A percentile compares a stretch with the other conserved stretches of the same genome.
phyloP scores from a whole-genome alignment of 2,329 filamentous ascomycete species.

The Cadophora sp. region DNA sequence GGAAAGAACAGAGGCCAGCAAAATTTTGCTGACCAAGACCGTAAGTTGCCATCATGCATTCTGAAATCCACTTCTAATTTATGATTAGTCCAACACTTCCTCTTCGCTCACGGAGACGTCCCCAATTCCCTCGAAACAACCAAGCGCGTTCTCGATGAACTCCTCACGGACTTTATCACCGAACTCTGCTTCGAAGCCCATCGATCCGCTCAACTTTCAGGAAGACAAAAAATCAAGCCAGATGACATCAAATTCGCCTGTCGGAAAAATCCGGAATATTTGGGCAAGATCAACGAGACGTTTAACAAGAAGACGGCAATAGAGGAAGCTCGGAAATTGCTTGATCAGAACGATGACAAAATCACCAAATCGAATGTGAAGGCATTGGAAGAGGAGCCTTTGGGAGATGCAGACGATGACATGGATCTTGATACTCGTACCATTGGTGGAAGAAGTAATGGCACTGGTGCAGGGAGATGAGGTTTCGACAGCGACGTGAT shows the following conservation, averaged over 20 bases:
- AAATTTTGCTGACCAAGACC: slow-evolving; percentile 76
- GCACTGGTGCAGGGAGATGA: slow-evolving; percentile 18
- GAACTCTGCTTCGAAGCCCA: slow-evolving; percentile 91
- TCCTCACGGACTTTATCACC: slow-evolving; percentile 95
- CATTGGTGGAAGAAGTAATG: slow-evolving; percentile 35
- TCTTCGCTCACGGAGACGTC: slow-evolving; percentile 83
- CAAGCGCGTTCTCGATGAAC: slow-evolving; percentile 88
- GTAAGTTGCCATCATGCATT: slow-evolving; percentile 53
- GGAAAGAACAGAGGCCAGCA: slow-evolving; percentile 84
- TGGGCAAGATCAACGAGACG: slow-evolving; percentile 89
- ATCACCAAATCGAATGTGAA: slow-evolving; percentile 59
- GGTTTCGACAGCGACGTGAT: not conserved
- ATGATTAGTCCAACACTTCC: slow-evolving; percentile 69
- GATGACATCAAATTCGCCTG: slow-evolving; percentile 97
- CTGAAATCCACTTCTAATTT: slow-evolving; percentile 1
- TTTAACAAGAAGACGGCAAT: slow-evolving; percentile 88
- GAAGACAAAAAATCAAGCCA: slow-evolving; percentile 96
- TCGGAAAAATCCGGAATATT: slow-evolving; percentile 80
- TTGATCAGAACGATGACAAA: slow-evolving; percentile 72
- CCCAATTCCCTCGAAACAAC: slow-evolving; percentile 81
- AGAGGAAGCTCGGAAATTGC: slow-evolving; percentile 79
- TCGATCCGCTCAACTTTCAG: slow-evolving; percentile 81
- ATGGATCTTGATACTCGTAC: slow-evolving; percentile 46
- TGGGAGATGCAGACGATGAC: slow-evolving; percentile 61
- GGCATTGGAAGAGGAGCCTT: slow-evolving; percentile 54